Evolutionary conservation across 78 protist species (phyloP), one percentile per base, ranked within the genome.

Genomic region (Salpingoeca rosetta): DNA sequence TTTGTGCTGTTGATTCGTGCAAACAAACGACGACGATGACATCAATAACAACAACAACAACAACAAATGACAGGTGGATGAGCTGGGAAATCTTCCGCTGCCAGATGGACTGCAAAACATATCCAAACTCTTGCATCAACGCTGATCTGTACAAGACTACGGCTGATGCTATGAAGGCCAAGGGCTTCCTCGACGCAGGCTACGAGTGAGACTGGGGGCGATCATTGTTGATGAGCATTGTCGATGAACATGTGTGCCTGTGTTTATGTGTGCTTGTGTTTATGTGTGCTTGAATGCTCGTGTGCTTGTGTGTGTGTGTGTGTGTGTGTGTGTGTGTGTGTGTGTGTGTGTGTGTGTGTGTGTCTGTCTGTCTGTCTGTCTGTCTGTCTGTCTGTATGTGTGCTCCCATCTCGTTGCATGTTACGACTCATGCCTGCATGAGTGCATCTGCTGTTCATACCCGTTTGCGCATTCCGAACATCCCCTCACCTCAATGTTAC

Each of bases 141-240:
- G 90, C 80, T 12, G n/a, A 42, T 38, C 44, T 87, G 82, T 37
- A 25, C 74, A 40, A 27, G 76, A 39, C 2, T 28, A 12, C 22
- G 79, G 44, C 79, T 38, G 86, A 89, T 31, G 51, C 44, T 3
- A 42, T 90, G 82, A 79, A 0, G 35, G 56, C 85, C 28, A 45
- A 26, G 65, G 92, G 92, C 27, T 31, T 65, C 77, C 65, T 39
- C 65, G 92, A 3, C 36, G 88, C 87, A 3, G 92, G 92, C 35
- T 90, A 87, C 86, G 80, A 76, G 26, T 27, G 77, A 51, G 17
- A 17, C 65, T 22, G 7, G 7, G 65, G 31, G 17, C 17, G 65
- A 51, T 7, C 65, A 22, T 51, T 51, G 65, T 51, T 51, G 65
- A 51, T 51, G 7, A 51, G 65, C 31, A 17, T 22, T 51, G 65